Evolutionary conservation across 2,329 filamentous ascomycete species (phyloP).

Genomic region (Aureobasidium sp.): DNA sequence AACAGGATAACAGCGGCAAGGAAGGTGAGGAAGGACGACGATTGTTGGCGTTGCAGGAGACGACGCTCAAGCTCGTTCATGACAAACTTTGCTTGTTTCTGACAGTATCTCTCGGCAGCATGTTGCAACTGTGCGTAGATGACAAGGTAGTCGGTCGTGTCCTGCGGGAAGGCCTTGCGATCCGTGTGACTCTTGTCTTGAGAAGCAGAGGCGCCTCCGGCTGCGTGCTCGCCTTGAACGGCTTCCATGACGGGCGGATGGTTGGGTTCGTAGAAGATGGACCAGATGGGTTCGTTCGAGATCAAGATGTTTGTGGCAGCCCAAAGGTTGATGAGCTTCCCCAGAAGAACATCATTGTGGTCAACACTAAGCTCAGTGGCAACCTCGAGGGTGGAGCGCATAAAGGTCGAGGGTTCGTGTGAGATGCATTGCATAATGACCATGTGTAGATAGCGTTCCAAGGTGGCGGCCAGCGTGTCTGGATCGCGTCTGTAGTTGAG

Average conservation of each 20-base stretch:
- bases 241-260: constrained; percentile 15
- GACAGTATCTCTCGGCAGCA: constrained; percentile 47
- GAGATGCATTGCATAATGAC: constrained; percentile 32
- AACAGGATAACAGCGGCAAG: constrained; percentile 51
- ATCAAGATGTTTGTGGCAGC: constrained; percentile 46
- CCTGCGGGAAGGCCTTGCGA: neutral
- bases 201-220: neutral
- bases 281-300: constrained; percentile 20
- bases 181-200: constrained; percentile 22
- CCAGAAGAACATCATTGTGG: constrained; percentile 36
- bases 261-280: constrained; percentile 11
- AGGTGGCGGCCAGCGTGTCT: constrained; percentile 7
- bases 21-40: constrained; percentile 51
- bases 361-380: constrained; percentile 14
- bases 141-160: constrained; percentile 31
- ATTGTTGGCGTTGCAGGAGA: constrained; percentile 50
- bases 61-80: constrained; percentile 54
- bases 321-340: constrained; percentile 49
- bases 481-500: constrained; percentile 1
- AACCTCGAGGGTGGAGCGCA: constrained; percentile 39
- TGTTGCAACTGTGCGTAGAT: constrained; percentile 48
- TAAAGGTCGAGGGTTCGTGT: constrained; percentile 42
- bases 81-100: constrained; percentile 43
- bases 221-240: neutral
- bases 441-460: constrained; percentile 14